These are phyloP conservation scores for Phialophora verrucosa DNA, from an alignment of 2,329 filamentous ascomycete species.

Conservation along the genomic window DNA sequence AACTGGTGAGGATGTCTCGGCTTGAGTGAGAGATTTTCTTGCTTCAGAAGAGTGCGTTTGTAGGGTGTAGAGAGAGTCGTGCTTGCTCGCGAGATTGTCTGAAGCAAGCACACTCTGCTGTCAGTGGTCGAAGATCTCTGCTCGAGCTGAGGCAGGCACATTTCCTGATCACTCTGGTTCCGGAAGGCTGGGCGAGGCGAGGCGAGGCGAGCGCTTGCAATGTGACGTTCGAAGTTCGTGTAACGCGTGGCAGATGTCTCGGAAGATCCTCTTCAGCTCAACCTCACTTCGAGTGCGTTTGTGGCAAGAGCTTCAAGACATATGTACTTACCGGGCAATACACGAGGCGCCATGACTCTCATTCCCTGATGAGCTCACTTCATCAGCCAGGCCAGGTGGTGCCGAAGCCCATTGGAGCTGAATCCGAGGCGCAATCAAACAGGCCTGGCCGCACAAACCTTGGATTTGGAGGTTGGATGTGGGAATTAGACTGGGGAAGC, in stretches of 20 bases:
- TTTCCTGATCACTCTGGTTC: background rate
- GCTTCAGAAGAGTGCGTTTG: background rate
- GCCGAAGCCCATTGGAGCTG: conserved; percentile 11
- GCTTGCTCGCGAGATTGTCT: background rate
- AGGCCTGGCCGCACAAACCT: conserved; percentile 4
- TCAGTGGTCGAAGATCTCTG: background rate
- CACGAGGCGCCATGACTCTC: background rate
- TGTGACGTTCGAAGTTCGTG: background rate
- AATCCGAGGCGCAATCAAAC: conserved; percentile 7
- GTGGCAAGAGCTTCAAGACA: conserved; percentile 5
- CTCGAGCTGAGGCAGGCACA: background rate
- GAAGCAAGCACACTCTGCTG: background rate
- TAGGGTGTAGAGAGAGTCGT: background rate
- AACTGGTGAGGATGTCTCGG: conserved; percentile 16
- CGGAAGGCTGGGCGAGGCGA: background rate
- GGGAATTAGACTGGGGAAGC: conserved; percentile 9
- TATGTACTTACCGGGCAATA: background rate
- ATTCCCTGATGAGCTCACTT: conserved; percentile 12
- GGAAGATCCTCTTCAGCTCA: background rate
- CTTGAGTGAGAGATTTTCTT: background rate
- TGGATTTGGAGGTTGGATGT: background rate
- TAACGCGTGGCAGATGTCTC: conserved; percentile 1
- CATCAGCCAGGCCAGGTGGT: conserved; percentile 2
- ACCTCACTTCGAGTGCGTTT: background rate
- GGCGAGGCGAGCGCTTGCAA: background rate